These are phyloP conservation scores for Hypoxylon rubiginosum DNA, from an alignment of 2,329 filamentous ascomycete species.

Conservation along the genomic window DNA sequence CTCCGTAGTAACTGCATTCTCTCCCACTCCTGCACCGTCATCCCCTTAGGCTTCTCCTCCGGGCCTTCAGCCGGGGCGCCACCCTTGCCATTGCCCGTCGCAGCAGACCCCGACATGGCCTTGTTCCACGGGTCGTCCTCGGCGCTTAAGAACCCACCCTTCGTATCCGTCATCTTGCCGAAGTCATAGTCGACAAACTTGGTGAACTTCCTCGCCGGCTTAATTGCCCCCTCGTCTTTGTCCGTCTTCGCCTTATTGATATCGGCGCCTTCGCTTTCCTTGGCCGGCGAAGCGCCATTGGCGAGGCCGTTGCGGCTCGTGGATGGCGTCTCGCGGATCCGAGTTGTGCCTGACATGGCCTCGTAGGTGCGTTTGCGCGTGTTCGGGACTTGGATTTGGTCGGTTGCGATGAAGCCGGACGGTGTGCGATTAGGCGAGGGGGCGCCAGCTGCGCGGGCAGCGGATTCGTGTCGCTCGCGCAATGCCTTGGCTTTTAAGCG, in stretches of 20 bases:
- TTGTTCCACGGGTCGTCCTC: constrained; percentile 94
- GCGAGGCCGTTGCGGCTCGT: constrained; percentile 78
- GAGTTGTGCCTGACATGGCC: constrained; percentile 68
- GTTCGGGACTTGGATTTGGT: constrained; percentile 71
- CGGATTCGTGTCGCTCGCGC: constrained; percentile 78
- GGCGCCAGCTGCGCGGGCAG: constrained; percentile 63
- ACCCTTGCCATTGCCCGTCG: constrained; percentile 52
- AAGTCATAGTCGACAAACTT: constrained; percentile 99
- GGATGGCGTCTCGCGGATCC: constrained; percentile 57
- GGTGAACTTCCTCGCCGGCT: constrained; percentile 87
- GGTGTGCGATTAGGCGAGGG: constrained; percentile 63
- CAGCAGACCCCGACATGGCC: constrained; percentile 70
- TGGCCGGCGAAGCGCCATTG: constrained; percentile 52
- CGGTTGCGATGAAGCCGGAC: constrained; percentile 79
- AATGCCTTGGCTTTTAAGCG: constrained; percentile 90
- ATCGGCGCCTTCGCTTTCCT: constrained; percentile 48
- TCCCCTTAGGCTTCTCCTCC: constrained; percentile 82
- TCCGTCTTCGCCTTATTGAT: constrained; percentile 48
- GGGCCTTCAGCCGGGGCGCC: constrained; percentile 52
- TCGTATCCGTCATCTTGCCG: constrained; percentile 97
- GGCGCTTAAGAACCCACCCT: constrained; percentile 91
- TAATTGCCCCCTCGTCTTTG: constrained; percentile 66
- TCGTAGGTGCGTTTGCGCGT: constrained; percentile 77
- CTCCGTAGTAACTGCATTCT: constrained; percentile 80
- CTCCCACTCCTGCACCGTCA: constrained; percentile 95